phyloP scores from a whole-genome alignment of 2,329 filamentous ascomycete genomes.

The Emmonsiellopsis sp. region DNA sequence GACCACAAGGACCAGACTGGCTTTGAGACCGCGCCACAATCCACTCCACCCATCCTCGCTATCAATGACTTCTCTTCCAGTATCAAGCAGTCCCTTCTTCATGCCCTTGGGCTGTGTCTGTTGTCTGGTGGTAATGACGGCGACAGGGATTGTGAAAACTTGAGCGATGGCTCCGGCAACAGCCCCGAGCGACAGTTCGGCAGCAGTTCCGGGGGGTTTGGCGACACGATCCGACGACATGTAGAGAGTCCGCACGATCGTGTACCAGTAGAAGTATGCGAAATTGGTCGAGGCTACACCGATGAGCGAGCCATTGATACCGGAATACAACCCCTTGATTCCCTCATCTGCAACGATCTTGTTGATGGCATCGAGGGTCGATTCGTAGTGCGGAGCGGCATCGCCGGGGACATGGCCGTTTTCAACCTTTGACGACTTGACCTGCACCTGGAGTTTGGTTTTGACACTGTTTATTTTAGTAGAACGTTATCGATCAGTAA shows the following conservation, averaged over 20 bases:
- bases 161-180: slow-evolving; percentile 85
- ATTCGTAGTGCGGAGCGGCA: slow-evolving; percentile 64
- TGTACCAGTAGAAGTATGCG: slow-evolving; percentile 99
- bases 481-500: slow-evolving; percentile 3
- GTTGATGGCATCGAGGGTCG: slow-evolving; percentile 77
- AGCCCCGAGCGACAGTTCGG: slow-evolving; percentile 78
- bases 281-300: slow-evolving; percentile 97
- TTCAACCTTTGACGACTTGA: slow-evolving; percentile 52
- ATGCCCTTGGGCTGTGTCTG: slow-evolving; percentile 83
- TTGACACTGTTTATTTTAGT: slow-evolving; percentile 61
- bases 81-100: slow-evolving; percentile 77
- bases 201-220: slow-evolving; percentile 63
- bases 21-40: slow-evolving; percentile 91
- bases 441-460: slow-evolving; percentile 89
- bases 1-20: slow-evolving; percentile 86
- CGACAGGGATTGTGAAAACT: slow-evolving; percentile 90
- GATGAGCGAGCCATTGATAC: slow-evolving; percentile 75
- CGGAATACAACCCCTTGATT: slow-evolving; percentile 72
- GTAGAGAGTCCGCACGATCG: slow-evolving; percentile 74
- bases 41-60: slow-evolving; percentile 84
- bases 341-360: slow-evolving; percentile 80
- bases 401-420: slow-evolving; percentile 37
- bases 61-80: slow-evolving; percentile 77
- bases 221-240: slow-evolving; percentile 49
- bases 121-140: slow-evolving; percentile 90